These are phyloP conservation scores for Physcomitrellopsis africana DNA, from an alignment of 225 moss, liverwort and hornwort genomes.

Conservation along the genomic window DNA sequence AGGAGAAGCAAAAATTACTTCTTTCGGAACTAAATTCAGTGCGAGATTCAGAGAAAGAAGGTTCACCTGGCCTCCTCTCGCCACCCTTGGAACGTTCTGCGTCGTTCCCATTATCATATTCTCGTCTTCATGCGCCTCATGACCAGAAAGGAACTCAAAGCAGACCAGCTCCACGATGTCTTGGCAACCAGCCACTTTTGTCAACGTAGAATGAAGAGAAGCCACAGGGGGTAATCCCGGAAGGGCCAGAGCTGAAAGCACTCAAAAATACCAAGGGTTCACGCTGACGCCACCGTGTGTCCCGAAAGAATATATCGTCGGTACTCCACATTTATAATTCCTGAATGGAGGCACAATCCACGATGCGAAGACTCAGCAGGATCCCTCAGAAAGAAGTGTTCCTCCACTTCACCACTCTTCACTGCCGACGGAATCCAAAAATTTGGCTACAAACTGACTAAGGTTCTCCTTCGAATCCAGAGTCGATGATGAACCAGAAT, in stretches of 20 bases:
- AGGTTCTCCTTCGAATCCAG: too few relatives aligned
- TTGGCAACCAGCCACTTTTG: constrained; percentile 6
- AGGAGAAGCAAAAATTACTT: not conserved
- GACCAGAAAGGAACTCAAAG: constrained; percentile 22
- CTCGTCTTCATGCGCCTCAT: constrained; percentile 22
- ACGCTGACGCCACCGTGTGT: not conserved
- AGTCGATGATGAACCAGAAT: too few relatives aligned
- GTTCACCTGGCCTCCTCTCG: constrained; percentile 23
- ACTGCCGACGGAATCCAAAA: too few relatives aligned
- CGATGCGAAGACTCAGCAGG: too few relatives aligned
- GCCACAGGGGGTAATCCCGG: not conserved
- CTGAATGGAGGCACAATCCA: not conserved
- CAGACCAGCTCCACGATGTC: constrained; percentile 20
- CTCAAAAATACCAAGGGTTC: not conserved
- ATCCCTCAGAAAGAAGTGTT: too few relatives aligned
- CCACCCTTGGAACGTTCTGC: not conserved
- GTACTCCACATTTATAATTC: not conserved
- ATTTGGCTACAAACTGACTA: too few relatives aligned
- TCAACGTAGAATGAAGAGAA: not conserved
- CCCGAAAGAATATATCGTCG: not conserved
- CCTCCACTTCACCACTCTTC: too few relatives aligned
- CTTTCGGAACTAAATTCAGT: not conserved
- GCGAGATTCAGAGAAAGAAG: not conserved
- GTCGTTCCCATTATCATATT: constrained; percentile 23
- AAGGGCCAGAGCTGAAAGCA: constrained; percentile 17